Conservation (phyloP, 169 alveolate species). For the Fabrea salina region DNA sequence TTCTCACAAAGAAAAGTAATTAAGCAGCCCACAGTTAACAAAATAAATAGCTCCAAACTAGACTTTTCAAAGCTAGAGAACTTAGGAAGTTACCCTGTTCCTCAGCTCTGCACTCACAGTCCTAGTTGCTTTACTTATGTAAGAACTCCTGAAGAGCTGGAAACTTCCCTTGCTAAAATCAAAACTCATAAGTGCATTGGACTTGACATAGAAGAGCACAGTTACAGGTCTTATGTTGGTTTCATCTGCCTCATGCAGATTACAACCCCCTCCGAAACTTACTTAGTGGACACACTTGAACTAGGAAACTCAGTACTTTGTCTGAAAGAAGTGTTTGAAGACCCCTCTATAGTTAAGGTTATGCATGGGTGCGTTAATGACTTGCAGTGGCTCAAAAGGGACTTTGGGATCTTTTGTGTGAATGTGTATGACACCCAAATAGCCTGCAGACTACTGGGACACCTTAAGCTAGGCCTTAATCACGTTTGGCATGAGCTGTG, state of each 20-base stretch:
- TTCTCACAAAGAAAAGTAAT: too few relatives aligned
- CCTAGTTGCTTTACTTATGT: too few relatives aligned
- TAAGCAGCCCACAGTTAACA: too few relatives aligned
- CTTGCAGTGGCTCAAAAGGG: constrained; percentile 68
- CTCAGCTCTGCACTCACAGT: too few relatives aligned
- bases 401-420: constrained; percentile 57
- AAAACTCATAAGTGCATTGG: constrained; percentile 58
- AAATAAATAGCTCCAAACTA: too few relatives aligned
- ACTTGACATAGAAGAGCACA: constrained; percentile 63
- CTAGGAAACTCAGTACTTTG: constrained; percentile 25
- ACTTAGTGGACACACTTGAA: constrained; percentile 54
- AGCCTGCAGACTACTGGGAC: constrained; percentile 48
- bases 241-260: constrained; percentile 66
- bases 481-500: constrained; percentile 56
- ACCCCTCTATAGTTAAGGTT: constrained; percentile 55
- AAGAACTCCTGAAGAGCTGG: too few relatives aligned
- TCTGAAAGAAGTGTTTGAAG: constrained; percentile 45
- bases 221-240: constrained; percentile 53
- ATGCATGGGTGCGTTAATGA: constrained; percentile 69
- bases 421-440: constrained; percentile 69
- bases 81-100: too few relatives aligned
- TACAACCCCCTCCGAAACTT: constrained; percentile 44
- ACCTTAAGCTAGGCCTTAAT: constrained; percentile 44
- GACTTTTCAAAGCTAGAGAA: too few relatives aligned
- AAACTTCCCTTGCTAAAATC: too few relatives aligned